Percentiles rank a stretch among this genome's conserved stretches.
Conservation (phyloP, 495 filamentous ascomycete genomes). For the Lophiostoma macrostomum region DNA sequence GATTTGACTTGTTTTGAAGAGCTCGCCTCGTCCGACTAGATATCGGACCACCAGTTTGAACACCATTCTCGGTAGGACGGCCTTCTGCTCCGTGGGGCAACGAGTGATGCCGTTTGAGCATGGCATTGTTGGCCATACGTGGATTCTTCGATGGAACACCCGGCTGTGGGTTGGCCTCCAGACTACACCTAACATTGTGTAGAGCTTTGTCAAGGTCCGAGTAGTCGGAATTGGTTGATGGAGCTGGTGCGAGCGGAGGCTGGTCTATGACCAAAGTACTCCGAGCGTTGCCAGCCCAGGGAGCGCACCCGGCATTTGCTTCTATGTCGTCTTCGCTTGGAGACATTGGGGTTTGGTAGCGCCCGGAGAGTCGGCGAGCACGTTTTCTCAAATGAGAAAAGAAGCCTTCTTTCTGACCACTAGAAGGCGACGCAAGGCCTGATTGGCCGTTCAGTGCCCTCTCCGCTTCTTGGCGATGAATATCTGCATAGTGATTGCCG, state of each 20-base stretch:
- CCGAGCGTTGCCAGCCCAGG: constrained; percentile 76
- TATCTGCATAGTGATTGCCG: constrained; percentile 83
- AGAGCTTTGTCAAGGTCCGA: constrained; percentile 77
- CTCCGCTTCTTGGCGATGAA: constrained; percentile 88
- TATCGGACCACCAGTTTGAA: constrained; percentile 58
- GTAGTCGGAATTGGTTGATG: constrained; percentile 47
- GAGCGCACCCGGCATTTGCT: constrained; percentile 84
- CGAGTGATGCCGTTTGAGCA: constrained; percentile 60
- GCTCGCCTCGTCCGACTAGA: constrained; percentile 82
- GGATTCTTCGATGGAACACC: constrained; percentile 33
- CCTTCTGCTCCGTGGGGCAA: constrained; percentile 65
- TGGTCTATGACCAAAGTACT: constrained; percentile 78
- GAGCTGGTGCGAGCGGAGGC: constrained; percentile 44
- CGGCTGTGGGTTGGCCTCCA: constrained; percentile 52
- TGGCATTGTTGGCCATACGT: constrained; percentile 35
- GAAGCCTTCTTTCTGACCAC: constrained; percentile 85
- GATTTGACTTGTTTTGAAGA: constrained; percentile 70
- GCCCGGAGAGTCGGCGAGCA: constrained; percentile 86
- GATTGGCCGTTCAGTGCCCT: constrained; percentile 80
- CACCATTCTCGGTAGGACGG: constrained; percentile 59
- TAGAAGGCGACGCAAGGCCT: constrained; percentile 60
- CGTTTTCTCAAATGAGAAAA: constrained; percentile 96
- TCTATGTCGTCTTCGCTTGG: constrained; percentile 80
- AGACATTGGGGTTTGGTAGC: constrained; percentile 73
- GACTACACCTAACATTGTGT: constrained; percentile 62